These are phyloP conservation scores for Raphanus raphanistrum DNA, from an alignment of 345 rosid genomes.

Conservation along the genomic window DNA sequence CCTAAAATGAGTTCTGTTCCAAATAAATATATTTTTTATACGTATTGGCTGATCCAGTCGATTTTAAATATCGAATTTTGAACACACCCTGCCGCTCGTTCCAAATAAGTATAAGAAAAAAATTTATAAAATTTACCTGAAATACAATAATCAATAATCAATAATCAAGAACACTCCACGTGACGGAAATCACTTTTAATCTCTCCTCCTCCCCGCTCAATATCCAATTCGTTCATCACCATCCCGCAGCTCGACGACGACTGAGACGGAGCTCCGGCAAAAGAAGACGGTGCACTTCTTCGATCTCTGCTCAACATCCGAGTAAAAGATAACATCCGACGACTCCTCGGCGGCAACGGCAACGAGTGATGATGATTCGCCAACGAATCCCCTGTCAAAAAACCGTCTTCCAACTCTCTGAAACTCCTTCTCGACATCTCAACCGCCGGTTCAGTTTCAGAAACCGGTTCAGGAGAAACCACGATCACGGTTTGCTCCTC, in stretches of 20 bases:
- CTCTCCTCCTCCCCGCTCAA: conserved; percentile 48
- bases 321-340: background rate
- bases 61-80: too few relatives aligned
- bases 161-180: conserved; percentile 1
- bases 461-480: background rate
- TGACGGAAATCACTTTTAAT: conserved; percentile 10
- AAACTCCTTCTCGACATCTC: too few relatives aligned
- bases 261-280: conserved; percentile 21
- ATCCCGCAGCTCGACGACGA: conserved; percentile 25
- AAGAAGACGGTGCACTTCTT: conserved; percentile 40
- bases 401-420: too few relatives aligned
- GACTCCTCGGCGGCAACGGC: background rate
- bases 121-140: too few relatives aligned
- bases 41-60: background rate
- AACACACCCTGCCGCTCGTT: too few relatives aligned
- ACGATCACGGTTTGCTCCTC: background rate
- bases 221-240: conserved; percentile 40
- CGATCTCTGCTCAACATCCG: conserved; percentile 43
- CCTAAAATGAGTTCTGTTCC: background rate
- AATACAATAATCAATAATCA: too few relatives aligned
- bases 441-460: background rate
- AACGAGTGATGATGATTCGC: background rate
- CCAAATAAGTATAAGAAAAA: too few relatives aligned
- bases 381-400: too few relatives aligned
- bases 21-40: too few relatives aligned